Conservation (phyloP, 345 rosid genomes). For the Arabidopsis suecica region DNA sequence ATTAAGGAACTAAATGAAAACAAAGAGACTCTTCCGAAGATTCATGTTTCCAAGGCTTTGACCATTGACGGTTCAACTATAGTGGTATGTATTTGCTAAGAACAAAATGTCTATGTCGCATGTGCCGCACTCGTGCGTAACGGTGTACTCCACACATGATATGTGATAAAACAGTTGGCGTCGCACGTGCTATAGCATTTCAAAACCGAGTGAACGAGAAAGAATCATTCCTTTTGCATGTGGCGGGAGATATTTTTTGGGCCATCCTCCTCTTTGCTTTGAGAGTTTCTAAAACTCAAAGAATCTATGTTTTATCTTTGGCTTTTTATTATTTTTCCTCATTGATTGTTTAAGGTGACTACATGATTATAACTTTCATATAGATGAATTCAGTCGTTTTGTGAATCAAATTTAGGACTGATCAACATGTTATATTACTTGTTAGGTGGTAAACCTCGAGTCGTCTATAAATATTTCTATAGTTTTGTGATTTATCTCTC, state of each 20-base stretch:
- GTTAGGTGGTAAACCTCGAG: neutral
- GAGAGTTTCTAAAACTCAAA: conserved; percentile 42
- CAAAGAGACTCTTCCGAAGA: conserved; percentile 37
- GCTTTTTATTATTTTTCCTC: neutral
- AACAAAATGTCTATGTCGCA: conserved; percentile 20
- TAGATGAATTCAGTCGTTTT: neutral
- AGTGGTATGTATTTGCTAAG: conserved; percentile 22
- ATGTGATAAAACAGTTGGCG: conserved; percentile 40
- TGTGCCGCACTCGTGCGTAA: conserved; percentile 28
- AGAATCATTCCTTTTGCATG: conserved; percentile 45
- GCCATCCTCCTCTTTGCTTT: conserved; percentile 33
- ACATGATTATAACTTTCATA: neutral
- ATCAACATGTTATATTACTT: neutral
- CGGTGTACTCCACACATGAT: conserved; percentile 31
- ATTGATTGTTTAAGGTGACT: neutral
- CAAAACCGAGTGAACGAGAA: conserved; percentile 35
- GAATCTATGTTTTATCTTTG: conserved; percentile 26
- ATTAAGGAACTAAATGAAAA: conserved; percentile 14
- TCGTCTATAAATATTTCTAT: too few species aligned
- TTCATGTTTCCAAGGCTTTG: conserved; percentile 38
- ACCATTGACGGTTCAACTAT: conserved; percentile 32
- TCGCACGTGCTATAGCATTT: conserved; percentile 41
- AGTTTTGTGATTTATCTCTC: neutral
- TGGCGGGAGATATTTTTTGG: conserved; percentile 22
- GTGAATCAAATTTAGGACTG: neutral